Percentiles rank a stretch among this genome's conserved stretches.
These are phyloP conservation scores for Candida corydali DNA, from an alignment of 805 yeast genomes.

Conservation along the genomic window DNA sequence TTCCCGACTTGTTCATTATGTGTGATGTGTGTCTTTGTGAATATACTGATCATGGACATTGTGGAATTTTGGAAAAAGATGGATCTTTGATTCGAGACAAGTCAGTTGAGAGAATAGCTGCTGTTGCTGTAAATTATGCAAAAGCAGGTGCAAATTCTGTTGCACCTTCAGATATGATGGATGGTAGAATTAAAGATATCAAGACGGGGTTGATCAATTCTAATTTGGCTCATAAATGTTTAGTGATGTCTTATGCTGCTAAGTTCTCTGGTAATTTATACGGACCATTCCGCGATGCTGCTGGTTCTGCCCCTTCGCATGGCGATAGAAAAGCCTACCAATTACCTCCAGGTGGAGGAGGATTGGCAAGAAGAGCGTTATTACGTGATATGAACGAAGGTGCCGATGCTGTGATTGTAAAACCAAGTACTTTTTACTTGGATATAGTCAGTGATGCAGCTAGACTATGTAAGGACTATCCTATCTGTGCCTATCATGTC, in stretches of 20 bases:
- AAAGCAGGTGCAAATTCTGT: conserved; percentile 93
- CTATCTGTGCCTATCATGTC: conserved; percentile 93
- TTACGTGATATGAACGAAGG: conserved; percentile 86
- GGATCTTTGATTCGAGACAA: conserved; percentile 74
- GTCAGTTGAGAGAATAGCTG: conserved; percentile 80
- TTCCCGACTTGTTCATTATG: conserved; percentile 82
- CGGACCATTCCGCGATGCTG: conserved; percentile 98
- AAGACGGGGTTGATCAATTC: conserved; percentile 79
- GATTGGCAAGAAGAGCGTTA: conserved; percentile 90
- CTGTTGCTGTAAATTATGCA: conserved; percentile 93
- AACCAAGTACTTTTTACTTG: conserved; percentile 92
- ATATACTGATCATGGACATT: conserved; percentile 96
- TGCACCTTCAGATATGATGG: conserved; percentile 98
- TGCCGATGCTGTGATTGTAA: conserved; percentile 91
- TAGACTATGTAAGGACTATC: conserved; percentile 74
- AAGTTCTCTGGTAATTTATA: conserved; percentile 87
- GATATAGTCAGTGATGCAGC: conserved; percentile 90
- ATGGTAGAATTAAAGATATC: conserved; percentile 87
- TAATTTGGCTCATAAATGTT: conserved; percentile 78
- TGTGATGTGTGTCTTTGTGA: conserved; percentile 97
- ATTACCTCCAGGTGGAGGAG: conserved; percentile 88
- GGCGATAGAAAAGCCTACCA: conserved; percentile 95
- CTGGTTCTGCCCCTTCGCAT: conserved; percentile 80
- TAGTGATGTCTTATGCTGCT: conserved; percentile 92
- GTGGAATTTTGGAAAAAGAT: conserved; percentile 86